These are phyloP conservation scores for Chytriomyces confervae DNA, from an alignment of 192 early-diverging fungal species.

Conservation along the genomic window DNA sequence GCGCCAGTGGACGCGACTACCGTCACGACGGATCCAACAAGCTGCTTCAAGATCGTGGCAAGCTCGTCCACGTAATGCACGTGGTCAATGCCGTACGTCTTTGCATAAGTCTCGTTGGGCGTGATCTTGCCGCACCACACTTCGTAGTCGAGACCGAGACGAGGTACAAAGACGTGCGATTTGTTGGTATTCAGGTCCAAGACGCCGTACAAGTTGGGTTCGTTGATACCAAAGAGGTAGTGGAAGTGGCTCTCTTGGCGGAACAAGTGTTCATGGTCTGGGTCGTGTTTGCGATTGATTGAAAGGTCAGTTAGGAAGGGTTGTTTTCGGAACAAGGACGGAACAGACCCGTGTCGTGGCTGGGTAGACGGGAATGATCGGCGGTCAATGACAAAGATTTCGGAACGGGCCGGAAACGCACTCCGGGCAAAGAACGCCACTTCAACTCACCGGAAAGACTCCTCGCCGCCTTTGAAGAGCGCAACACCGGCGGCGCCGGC, in stretches of 20 bases:
- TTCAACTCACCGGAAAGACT: conserved; percentile 11
- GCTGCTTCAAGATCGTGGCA: conserved; percentile 44
- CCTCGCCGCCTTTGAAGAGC: conserved; percentile 25
- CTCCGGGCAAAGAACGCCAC: not conserved
- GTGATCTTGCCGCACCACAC: conserved; percentile 78
- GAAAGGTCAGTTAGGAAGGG: not conserved
- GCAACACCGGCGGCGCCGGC: conserved; percentile 7
- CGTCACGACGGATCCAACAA: not conserved
- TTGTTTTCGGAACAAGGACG: not conserved
- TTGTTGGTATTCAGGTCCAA: conserved; percentile 68
- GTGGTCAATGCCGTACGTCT: conserved; percentile 72
- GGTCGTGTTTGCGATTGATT: conserved; percentile 61
- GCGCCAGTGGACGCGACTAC: not conserved
- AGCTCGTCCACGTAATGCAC: conserved; percentile 69
- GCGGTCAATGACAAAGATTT: too few species aligned
- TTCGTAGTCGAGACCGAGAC: conserved; percentile 65
- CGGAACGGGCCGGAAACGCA: not conserved
- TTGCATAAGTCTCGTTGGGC: conserved; percentile 57
- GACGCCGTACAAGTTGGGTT: conserved; percentile 74
- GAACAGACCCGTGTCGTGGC: not conserved
- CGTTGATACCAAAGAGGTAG: conserved; percentile 80
- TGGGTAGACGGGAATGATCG: not conserved
- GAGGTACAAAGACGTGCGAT: conserved; percentile 73
- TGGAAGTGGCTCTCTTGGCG: conserved; percentile 74
- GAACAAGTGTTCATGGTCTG: conserved; percentile 70